phyloP scores from a whole-genome alignment of 345 rosid species.

The Acer saccharum region DNA sequence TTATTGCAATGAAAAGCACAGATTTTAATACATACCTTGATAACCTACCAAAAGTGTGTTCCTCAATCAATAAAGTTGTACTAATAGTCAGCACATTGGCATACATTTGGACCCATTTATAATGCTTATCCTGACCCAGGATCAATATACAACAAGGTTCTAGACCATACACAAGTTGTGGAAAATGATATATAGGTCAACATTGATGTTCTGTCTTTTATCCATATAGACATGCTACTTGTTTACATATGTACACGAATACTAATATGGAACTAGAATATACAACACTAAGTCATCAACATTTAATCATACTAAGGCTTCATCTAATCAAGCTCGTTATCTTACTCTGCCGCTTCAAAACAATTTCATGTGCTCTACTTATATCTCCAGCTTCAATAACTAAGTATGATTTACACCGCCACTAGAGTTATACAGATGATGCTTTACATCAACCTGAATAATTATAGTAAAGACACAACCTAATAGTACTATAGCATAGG shows the following conservation, averaged over 20 bases:
- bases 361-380: not conserved
- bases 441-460: too few relatives aligned
- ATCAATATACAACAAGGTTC: not conserved
- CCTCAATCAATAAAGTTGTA: not conserved
- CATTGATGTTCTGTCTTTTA: not conserved
- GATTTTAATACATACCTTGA: not conserved
- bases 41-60: not conserved
- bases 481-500: too few relatives aligned
- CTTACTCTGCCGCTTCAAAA: not conserved
- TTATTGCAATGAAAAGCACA: not conserved
- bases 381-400: not conserved
- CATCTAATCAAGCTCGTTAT: not conserved
- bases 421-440: too few relatives aligned
- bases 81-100: not conserved
- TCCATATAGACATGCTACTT: too few relatives aligned
- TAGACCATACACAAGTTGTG: not conserved
- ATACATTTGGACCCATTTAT: not conserved
- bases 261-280: too few relatives aligned
- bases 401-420: too few relatives aligned
- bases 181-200: not conserved
- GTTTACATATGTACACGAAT: too few relatives aligned
- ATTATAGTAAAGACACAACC: too few relatives aligned
- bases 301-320: not conserved
- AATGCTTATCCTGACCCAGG: not conserved
- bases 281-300: not conserved